Conservation (phyloP, 345 rosid species). For the Heritiera fomes region DNA sequence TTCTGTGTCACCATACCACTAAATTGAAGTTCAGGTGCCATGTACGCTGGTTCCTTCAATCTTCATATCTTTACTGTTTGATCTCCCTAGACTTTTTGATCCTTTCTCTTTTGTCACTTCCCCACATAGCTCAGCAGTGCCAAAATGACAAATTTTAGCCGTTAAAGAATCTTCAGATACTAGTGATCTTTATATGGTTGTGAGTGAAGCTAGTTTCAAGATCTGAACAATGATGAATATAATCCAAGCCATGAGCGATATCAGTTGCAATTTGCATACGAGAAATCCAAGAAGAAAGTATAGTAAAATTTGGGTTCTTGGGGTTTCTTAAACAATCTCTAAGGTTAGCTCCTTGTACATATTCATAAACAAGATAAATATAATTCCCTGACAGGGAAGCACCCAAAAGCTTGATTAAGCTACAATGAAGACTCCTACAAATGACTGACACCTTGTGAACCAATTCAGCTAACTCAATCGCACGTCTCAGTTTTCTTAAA, state of each 20-base stretch:
- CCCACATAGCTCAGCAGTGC: conserved; percentile 51
- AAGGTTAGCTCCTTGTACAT: conserved; percentile 33
- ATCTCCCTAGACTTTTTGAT: neutral
- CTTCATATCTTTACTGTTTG: conserved; percentile 31
- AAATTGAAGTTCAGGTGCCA: conserved; percentile 49
- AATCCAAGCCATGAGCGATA: conserved; percentile 52
- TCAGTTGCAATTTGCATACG: conserved; percentile 39
- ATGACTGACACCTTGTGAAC: conserved; percentile 23
- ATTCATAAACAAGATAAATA: conserved; percentile 39
- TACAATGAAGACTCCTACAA: conserved; percentile 45
- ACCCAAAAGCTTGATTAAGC: conserved; percentile 46
- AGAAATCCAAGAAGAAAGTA: conserved; percentile 38
- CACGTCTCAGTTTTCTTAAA: conserved; percentile 25
- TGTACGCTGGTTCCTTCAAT: conserved; percentile 51
- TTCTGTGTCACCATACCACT: conserved; percentile 33
- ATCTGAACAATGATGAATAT: conserved; percentile 49
- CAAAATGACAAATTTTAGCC: conserved; percentile 54
- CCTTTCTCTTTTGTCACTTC: conserved; percentile 27
- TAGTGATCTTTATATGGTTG: conserved; percentile 52
- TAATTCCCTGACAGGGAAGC: conserved; percentile 38
- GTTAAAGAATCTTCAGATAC: conserved; percentile 39
- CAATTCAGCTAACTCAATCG: conserved; percentile 6
- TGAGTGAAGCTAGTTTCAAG: conserved; percentile 35
- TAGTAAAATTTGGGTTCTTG: conserved; percentile 30
- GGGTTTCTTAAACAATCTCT: conserved; percentile 36